Evolutionary conservation across 2,329 filamentous ascomycete species (phyloP), one percentile per base, ranked within the genome.

Genomic region (Trichoderma aggressivum): DNA sequence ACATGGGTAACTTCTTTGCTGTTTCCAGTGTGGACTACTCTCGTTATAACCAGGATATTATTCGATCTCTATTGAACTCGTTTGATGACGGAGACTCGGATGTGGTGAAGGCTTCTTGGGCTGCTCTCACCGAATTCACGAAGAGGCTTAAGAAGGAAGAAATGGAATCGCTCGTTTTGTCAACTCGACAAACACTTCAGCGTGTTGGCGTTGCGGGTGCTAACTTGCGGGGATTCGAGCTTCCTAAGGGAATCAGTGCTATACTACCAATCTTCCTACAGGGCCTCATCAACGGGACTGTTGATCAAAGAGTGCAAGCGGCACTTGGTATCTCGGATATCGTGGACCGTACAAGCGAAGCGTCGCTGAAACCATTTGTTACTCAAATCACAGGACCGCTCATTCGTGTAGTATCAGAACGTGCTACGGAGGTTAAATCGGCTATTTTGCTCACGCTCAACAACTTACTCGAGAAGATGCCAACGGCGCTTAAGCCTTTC

Each of bases 341-440:
- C 75, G 92, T 98, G 74, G 96, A 98, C 82, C 90, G 96, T 71
- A 97, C 96, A 30, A 95, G 91, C 80, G 89, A 94, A 75, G 91
- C 94, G 72, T 91, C 94, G 24, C 85, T 99, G 73, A 97, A 96
- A 82, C 94, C 94, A 8, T 98, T 97, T 77, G 96, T 99, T 72
- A 98, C 95, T 34, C 94, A 98, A 78, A 98, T 99, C 76, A 98
- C 97, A 6, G 96, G 96, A 79, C 96, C 97, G 26, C 88, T 99
- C 68, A 99, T 99, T 81, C 93, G 96, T 87, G 95, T 98, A 26
- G 94, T 99, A 21, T 98, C 96, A 6, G 96, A 99, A 81, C 90
- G 95, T 73, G 97, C 96, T 3, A 94, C 94, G 3, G 97, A 99
- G 65, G 94, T 99, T 81, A 98, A 97, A 84, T 92, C 93, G 72